Base-by-base conservation (phyloP, 2,329 filamentous ascomycete genomes). In the Colletotrichum viniferum region DNA sequence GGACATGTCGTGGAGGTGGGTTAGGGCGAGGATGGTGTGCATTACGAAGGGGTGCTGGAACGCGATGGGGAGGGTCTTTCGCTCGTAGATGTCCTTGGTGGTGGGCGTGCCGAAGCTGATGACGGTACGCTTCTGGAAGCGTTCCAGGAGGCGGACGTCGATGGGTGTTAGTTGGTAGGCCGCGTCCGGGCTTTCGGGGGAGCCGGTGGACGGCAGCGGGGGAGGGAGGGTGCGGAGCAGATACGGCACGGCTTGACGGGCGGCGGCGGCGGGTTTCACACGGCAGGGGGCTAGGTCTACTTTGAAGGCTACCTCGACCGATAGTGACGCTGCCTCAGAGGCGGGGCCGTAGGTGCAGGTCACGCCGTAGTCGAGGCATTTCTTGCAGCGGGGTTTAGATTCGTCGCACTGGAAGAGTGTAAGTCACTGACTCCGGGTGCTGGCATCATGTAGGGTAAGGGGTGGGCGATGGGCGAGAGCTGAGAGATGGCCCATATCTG, bases 1-100 rank as follows among this genome's bases (percentile, higher is more conserved):
- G 75, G 86, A 83, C 7, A 87, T 84, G 75, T 91, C 89, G 77
- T 92, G 90, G 77, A 90, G 86, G 5, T 88, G 80, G 4, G 90
- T 88, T 26, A 92, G 78, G 24, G 88, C 85, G 34, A 91, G 82
- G 21, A 91, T 84, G 62, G 88, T 83, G 79, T 92, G 90, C 82
- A 91, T 86, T 7, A 92, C 83, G 70, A 89, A 91, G 0, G 87
- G 85, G 64, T 90, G 82, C 87, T 88, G 36, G 16, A 82, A 83
- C 1, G 84, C 85, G n/a, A 89, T 80, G 9, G 80, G 79, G 2
- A 85, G 79, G 5, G 84, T 81, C 32, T 84, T 81, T 8, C 83
- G 77, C 24, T 83, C 79, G 71, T 86, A 87, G 16, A 85, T 77
- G 21, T 78, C 72, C 16, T 79, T 81, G 28, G 80, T 83, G 3